These are phyloP conservation scores for Silybum marianum DNA, from an alignment of 129 eudicot species.

Conservation along the genomic window DNA sequence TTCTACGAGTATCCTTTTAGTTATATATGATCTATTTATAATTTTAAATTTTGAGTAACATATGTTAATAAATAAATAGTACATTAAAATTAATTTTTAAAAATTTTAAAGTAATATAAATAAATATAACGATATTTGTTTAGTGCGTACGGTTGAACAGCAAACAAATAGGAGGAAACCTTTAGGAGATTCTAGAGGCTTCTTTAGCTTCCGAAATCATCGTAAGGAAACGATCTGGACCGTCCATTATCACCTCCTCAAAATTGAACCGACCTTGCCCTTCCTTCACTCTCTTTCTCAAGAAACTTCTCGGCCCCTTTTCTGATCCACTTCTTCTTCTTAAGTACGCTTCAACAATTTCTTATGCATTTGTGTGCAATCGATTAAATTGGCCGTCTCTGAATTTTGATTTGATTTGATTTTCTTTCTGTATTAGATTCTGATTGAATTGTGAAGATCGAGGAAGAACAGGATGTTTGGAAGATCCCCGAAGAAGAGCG, in stretches of 20 bases:
- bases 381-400: not conserved
- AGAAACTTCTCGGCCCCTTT: not conserved
- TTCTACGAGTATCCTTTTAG: too few relatives aligned
- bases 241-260: slow-evolving; percentile 1
- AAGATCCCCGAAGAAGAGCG: slow-evolving; percentile 77
- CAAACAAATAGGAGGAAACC: not conserved
- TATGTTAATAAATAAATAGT: too few relatives aligned
- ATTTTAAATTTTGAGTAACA: too few relatives aligned
- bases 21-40: too few relatives aligned
- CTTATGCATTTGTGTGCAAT: not conserved
- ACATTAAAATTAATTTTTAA: too few relatives aligned
- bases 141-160: not conserved
- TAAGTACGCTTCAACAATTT: not conserved
- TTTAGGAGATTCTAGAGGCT: slow-evolving; percentile 21
- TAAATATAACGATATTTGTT: too few relatives aligned
- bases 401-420: not conserved
- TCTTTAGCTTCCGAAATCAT: not conserved
- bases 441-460: slow-evolving; percentile 13
- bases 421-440: slow-evolving; percentile 6
- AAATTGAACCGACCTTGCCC: not conserved
- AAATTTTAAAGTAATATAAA: too few relatives aligned
- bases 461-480: slow-evolving; percentile 57
- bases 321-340: slow-evolving; percentile 14
- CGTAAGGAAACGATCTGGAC: slow-evolving; percentile 4
- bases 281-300: slow-evolving; percentile 13